A percentile compares a stretch with the other conserved stretches of the same genome.
Conservation (phyloP, 225 moss, liverwort and hornwort genomes). For the Climacium dendroides region DNA sequence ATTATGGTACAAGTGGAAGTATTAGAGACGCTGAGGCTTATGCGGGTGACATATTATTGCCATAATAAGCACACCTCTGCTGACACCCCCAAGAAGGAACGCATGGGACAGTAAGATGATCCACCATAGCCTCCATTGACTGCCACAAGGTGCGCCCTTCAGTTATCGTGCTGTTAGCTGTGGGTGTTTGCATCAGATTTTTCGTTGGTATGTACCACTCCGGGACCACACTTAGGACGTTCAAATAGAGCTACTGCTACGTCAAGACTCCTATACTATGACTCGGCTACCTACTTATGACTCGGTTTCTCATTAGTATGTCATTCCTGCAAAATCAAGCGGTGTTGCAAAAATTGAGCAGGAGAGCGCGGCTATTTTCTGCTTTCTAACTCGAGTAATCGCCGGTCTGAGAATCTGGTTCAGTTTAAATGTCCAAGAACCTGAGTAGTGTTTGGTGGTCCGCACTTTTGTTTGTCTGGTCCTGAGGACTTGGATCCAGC, state of each 20-base stretch:
- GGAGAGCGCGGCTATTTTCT: neutral
- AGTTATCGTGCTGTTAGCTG: neutral
- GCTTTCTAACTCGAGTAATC: neutral
- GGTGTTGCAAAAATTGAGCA: neutral
- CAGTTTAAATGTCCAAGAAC: neutral
- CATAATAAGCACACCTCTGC: slow-evolving; percentile 26
- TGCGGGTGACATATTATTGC: slow-evolving; percentile 15
- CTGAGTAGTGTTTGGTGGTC: neutral
- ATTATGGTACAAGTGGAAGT: neutral
- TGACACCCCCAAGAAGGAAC: neutral
- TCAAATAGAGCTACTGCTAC: neutral
- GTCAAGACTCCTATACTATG: neutral
- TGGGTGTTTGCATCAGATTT: neutral
- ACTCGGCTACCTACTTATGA: neutral
- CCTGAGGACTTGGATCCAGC: neutral
- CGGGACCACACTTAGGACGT: neutral
- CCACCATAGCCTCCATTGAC: neutral
- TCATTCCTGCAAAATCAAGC: neutral
- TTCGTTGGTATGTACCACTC: neutral
- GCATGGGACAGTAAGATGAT: neutral
- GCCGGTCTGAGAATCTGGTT: neutral
- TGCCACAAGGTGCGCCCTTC: neutral
- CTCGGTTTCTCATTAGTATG: neutral
- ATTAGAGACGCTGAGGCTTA: neutral
- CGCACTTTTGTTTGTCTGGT: neutral